Base-by-base conservation (phyloP, 768 basidiomycete species). In the Coprinopsis sp. region DNA sequence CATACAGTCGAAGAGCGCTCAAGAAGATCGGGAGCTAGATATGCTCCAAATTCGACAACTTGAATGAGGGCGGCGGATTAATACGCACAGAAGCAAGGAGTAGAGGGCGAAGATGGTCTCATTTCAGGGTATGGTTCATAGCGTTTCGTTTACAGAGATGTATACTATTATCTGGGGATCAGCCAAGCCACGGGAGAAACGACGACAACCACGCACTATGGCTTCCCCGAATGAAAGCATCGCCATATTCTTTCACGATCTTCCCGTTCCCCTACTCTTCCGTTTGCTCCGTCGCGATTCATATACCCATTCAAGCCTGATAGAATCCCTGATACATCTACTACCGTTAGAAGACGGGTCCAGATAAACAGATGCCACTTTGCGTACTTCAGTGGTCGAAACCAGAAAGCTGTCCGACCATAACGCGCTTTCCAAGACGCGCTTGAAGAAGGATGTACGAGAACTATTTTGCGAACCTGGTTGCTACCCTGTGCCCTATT, bases 271-370 rank as follows among this genome's bases (percentile, higher is more conserved):
- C 90, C 63, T 93, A 82, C 66, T 99, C 95, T 66, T 95, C 92
- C 2, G 94, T 96, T 63, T 96, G 88, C 66, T 97, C 95, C 24
- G 97, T 68, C 13, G 92, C 95, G 40, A 97, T 98, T 98, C 95
- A 99, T 98, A 66, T 96, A 97, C 0, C 94, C 94, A 65, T 98
- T 95, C 18, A 97, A 76, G 59, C 95, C 97, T 3, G 91, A 94
- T 13, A 99, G 69, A 3, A 93, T 76, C 21, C 95, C 94, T 98
- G 24, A 33, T 7, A 19, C 27, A 23, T 19, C n/a, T 39, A 1
- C 24, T 23, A 45, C 3, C 31, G 33, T 30, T 16, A 12, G 11
- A 37, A n/a, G 24, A 28, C 10, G 16, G n/a, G 27, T 24, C 16
- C 38, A 37, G 39, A 11, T 39, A 1, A 28, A 46, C 16, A 21